Evolutionary conservation across 2,329 filamentous ascomycete species (phyloP).

Genomic region (Aspergillus calidoustus): DNA sequence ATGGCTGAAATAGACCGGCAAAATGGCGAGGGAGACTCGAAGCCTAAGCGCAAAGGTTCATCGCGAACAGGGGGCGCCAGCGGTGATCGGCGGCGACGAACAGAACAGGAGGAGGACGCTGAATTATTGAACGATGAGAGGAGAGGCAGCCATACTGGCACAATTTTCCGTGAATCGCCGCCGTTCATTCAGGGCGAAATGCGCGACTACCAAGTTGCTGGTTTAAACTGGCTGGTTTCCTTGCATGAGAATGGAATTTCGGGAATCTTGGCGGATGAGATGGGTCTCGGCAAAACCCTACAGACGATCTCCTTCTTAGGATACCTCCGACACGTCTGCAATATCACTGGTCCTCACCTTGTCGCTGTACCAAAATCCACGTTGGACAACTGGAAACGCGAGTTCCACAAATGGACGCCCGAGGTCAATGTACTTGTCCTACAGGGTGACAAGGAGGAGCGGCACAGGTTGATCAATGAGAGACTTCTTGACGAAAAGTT

Average conservation of each 20-base stretch:
- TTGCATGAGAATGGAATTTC: slow-evolving; percentile 99
- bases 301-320: slow-evolving; percentile 97
- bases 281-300: slow-evolving; percentile 96
- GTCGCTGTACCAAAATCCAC: slow-evolving; percentile 95
- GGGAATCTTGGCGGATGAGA: slow-evolving; percentile 95
- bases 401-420: slow-evolving; percentile 92
- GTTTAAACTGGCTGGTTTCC: slow-evolving; percentile 96
- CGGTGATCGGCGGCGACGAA: slow-evolving; percentile 78
- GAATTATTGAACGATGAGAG: slow-evolving; percentile 87
- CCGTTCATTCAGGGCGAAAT: slow-evolving; percentile 85
- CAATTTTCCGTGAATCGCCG: slow-evolving; percentile 91
- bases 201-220: slow-evolving; percentile 95
- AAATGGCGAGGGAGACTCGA: slow-evolving; percentile 73
- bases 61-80: slow-evolving; percentile 83
- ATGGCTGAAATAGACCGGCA: slow-evolving; percentile 94
- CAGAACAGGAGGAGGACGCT: slow-evolving; percentile 96
- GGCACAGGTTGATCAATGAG: slow-evolving; percentile 84
- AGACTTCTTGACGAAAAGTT: slow-evolving; percentile 93
- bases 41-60: slow-evolving; percentile 74
- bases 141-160: slow-evolving; percentile 81
- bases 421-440: slow-evolving; percentile 93
- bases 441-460: slow-evolving; percentile 94
- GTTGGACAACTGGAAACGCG: slow-evolving; percentile 96
- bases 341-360: slow-evolving; percentile 87
- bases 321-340: slow-evolving; percentile 88